These are phyloP conservation scores for Penicillium sp. DNA, from an alignment of 2,329 filamentous ascomycete species.

Conservation along the genomic window DNA sequence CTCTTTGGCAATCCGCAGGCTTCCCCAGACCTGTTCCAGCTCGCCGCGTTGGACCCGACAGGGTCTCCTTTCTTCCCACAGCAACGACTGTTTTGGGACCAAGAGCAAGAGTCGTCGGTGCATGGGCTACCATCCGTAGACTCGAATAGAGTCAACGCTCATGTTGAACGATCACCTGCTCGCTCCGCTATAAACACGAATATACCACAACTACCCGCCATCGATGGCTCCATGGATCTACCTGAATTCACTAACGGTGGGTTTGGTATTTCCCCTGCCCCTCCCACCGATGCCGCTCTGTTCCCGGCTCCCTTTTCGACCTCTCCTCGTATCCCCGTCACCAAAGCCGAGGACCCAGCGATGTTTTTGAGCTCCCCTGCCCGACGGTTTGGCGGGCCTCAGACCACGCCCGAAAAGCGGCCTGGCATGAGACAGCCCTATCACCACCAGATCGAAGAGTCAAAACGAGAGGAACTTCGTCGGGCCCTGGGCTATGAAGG, in stretches of 20 bases:
- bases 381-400: slow-evolving; percentile 48
- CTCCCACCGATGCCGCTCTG: slow-evolving; percentile 38
- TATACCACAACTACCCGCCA: slow-evolving; percentile 40
- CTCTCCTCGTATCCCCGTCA: slow-evolving; percentile 44
- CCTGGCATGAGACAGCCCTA: slow-evolving; percentile 47
- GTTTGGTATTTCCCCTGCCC: slow-evolving; percentile 33
- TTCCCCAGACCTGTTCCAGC: slow-evolving; percentile 60
- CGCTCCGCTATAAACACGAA: slow-evolving; percentile 25
- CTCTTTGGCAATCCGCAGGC: slow-evolving; percentile 59
- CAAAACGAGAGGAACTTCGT: slow-evolving; percentile 45
- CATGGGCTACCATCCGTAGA: slow-evolving; percentile 20
- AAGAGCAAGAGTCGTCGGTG: slow-evolving; percentile 35
- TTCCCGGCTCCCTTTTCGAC: slow-evolving; percentile 50
- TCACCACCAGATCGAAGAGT: slow-evolving; percentile 53
- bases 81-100: slow-evolving; percentile 54
- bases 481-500: slow-evolving; percentile 35
- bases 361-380: slow-evolving; percentile 53
- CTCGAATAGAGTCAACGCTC: slow-evolving; percentile 20
- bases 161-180: slow-evolving; percentile 24
- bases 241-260: slow-evolving; percentile 33
- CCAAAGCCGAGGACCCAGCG: slow-evolving; percentile 48
- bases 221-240: slow-evolving; percentile 38
- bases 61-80: slow-evolving; percentile 61
- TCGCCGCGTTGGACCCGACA: slow-evolving; percentile 54
- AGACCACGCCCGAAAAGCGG: slow-evolving; percentile 33